phyloP scores from a whole-genome alignment of 2,329 filamentous ascomycete genomes.

The Dothideomycetes sp. region DNA sequence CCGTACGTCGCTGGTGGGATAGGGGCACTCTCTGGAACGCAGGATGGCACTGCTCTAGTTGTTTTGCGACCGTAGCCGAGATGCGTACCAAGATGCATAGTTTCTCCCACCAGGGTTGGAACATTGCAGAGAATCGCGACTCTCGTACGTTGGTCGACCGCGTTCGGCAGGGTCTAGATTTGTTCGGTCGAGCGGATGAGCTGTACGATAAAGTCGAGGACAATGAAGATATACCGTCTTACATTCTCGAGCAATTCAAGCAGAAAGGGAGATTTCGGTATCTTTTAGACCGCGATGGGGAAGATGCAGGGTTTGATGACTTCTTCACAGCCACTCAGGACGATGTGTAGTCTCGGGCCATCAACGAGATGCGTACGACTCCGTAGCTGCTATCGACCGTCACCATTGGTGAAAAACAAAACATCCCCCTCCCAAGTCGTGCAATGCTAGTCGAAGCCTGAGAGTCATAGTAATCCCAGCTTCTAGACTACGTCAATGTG shows the following conservation, averaged over 20 bases:
- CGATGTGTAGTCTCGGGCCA: too few relatives aligned
- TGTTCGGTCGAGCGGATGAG: constrained; percentile 45
- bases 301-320: constrained; percentile 32
- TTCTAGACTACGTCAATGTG: too few relatives aligned
- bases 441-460: too few relatives aligned
- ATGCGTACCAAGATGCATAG: constrained; percentile 48
- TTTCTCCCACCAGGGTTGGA: constrained; percentile 48
- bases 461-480: too few relatives aligned
- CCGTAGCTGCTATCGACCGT: too few relatives aligned
- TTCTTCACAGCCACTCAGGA: too few relatives aligned
- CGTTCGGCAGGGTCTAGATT: constrained; percentile 44
- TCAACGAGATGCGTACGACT: too few relatives aligned
- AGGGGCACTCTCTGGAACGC: constrained; percentile 41
- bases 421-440: too few relatives aligned
- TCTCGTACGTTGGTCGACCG: constrained; percentile 41
- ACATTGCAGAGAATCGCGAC: constrained; percentile 41
- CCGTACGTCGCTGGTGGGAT: constrained; percentile 26
- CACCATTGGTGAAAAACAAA: too few relatives aligned
- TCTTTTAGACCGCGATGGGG: constrained; percentile 33
- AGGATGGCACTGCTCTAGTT: constrained; percentile 55
- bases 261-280: constrained; percentile 28
- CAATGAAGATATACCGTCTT: constrained; percentile 46
- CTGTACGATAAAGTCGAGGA: constrained; percentile 41
- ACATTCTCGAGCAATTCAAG: constrained; percentile 28
- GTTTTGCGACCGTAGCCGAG: constrained; percentile 48